phyloP scores from a whole-genome alignment of 345 rosid species.

The Firmiana major region DNA sequence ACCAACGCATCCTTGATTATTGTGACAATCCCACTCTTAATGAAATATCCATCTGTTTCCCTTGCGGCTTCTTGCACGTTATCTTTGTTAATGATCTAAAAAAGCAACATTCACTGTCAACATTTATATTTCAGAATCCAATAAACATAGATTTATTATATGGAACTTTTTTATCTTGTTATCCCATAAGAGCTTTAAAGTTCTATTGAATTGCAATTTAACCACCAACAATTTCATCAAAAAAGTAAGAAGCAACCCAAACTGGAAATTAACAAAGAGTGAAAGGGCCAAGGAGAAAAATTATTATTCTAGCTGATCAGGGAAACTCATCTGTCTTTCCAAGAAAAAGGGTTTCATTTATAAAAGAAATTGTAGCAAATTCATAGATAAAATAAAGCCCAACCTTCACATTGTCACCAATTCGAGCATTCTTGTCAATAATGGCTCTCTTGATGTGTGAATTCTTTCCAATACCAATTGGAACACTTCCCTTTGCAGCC shows the following conservation, averaged over 20 bases:
- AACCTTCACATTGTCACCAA: constrained; percentile 89
- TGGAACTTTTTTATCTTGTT: too few relatives aligned
- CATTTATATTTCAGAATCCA: not conserved
- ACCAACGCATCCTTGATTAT: constrained; percentile 92
- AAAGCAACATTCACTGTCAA: not conserved
- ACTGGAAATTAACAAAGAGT: not conserved
- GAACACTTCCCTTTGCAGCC: constrained; percentile 39
- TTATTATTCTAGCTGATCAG: not conserved
- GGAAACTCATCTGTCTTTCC: not conserved
- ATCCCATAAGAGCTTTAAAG: not conserved
- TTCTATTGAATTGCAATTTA: not conserved
- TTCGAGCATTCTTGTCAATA: constrained; percentile 91
- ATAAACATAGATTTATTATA: not conserved
- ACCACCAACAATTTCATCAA: not conserved
- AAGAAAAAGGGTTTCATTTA: not conserved
- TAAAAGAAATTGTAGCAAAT: not conserved
- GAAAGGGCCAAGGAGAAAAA: not conserved
- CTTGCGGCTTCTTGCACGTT: constrained; percentile 93
- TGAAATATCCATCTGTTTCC: constrained; percentile 93
- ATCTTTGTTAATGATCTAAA: constrained; percentile 73
- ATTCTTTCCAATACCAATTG: constrained; percentile 83
- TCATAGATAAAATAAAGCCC: not conserved
- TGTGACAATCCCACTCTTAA: constrained; percentile 93
- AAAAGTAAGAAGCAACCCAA: not conserved
- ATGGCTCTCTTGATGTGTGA: constrained; percentile 91